Evolutionary conservation across 345 rosid species (phyloP).

Genomic region (Eucalyptus rudis): DNA sequence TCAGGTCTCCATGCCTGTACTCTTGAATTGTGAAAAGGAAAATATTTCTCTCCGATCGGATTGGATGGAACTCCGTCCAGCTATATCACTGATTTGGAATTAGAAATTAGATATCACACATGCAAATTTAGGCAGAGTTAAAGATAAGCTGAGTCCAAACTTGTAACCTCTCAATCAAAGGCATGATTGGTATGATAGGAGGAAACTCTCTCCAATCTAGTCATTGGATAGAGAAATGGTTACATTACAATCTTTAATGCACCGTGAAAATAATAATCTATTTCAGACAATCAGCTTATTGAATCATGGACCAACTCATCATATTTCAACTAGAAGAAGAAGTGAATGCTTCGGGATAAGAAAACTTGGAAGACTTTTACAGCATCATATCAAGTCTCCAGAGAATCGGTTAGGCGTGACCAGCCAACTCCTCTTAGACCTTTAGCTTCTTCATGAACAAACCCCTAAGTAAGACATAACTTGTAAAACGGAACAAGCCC

Average conservation of each 20-base stretch:
- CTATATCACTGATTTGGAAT: not conserved
- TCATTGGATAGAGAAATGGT: not conserved
- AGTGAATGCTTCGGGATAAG: not conserved
- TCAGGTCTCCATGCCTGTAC: not conserved
- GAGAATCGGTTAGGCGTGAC: not conserved
- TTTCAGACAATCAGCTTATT: not conserved
- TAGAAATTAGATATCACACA: not conserved
- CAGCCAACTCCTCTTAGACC: not conserved
- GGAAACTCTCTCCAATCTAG: not conserved
- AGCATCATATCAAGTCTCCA: not conserved
- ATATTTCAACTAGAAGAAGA: not conserved
- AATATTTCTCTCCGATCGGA: not conserved
- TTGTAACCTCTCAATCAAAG: not conserved
- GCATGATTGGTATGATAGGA: not conserved
- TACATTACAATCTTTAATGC: accelerated
- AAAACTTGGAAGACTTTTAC: not conserved
- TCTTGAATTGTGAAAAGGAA: not conserved
- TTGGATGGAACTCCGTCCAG: not conserved
- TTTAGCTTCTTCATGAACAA: not conserved
- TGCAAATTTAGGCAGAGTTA: not conserved
- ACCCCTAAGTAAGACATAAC: not conserved
- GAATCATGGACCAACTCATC: not conserved
- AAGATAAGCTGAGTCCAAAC: not conserved
- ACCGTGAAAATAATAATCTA: accelerated
- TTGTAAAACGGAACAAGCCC: not conserved